Evolutionary conservation across 495 filamentous ascomycete genomes (phyloP).

Genomic region (Aspergillus steynii): DNA sequence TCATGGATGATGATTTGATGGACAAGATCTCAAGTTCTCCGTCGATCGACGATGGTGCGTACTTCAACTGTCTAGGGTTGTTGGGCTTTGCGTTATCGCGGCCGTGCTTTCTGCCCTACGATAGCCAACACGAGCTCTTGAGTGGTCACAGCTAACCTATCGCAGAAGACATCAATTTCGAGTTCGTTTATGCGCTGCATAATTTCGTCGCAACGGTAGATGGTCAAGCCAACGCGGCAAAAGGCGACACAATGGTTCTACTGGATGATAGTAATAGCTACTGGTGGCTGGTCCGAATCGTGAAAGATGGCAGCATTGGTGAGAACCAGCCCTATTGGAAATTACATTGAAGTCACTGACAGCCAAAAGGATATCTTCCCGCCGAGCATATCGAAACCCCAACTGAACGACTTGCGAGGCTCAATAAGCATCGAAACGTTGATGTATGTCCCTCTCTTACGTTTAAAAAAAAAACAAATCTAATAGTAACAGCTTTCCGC

Average conservation of each 20-base stretch:
- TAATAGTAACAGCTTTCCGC: constrained; percentile 69
- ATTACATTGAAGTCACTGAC: constrained; percentile 21
- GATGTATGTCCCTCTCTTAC: constrained; percentile 63
- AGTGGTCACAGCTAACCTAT: constrained; percentile 59
- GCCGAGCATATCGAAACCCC: constrained; percentile 99
- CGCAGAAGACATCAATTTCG: constrained; percentile 98
- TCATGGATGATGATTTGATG: constrained; percentile 86
- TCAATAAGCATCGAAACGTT: constrained; percentile 98
- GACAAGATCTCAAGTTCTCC: constrained; percentile 98
- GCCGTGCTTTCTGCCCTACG: constrained; percentile 14
- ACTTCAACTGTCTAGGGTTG: background rate
- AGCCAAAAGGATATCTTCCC: constrained; percentile 77
- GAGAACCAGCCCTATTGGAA: constrained; percentile 23
- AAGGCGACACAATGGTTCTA: constrained; percentile 99
- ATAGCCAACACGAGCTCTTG: background rate
- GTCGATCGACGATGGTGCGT: constrained; percentile 98
- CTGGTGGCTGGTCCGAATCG: constrained; percentile 97
- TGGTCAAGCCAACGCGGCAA: constrained; percentile 96
- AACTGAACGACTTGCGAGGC: constrained; percentile 84
- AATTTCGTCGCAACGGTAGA: constrained; percentile 98
- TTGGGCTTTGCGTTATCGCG: background rate
- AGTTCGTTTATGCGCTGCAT: constrained; percentile 97
- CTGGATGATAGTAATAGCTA: constrained; percentile 99
- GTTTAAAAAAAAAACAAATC: constrained; percentile 5
- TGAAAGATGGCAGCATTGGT: constrained; percentile 98